Evolutionary conservation across 805 yeast genomes (phyloP).

Genomic region (Wickerhamiella spandovensis): DNA sequence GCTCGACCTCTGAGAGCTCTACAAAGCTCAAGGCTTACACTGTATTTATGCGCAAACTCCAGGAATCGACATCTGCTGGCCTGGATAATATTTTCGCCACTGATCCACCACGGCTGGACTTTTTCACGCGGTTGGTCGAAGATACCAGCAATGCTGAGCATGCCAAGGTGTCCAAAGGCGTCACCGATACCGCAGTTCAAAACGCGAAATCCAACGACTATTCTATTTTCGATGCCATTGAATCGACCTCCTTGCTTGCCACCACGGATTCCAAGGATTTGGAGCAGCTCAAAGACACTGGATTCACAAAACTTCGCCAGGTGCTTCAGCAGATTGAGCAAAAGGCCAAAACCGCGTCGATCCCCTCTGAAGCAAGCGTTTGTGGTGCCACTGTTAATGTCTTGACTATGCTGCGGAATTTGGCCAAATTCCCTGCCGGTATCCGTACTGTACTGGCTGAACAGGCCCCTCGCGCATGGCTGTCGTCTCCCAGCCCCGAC

Average conservation of each 20-base stretch:
- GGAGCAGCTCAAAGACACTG: slow-evolving; percentile 11
- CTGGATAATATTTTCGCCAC: slow-evolving; percentile 5
- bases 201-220: slow-evolving; percentile 28
- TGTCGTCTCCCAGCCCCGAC: slow-evolving; percentile 44
- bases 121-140: background rate
- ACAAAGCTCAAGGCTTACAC: slow-evolving; percentile 6
- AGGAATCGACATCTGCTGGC: slow-evolving; percentile 7
- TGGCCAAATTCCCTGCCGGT: slow-evolving; percentile 48
- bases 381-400: slow-evolving; percentile 61
- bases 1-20: background rate
- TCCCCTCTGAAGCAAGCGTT: slow-evolving; percentile 59
- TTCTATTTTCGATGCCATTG: slow-evolving; percentile 46
- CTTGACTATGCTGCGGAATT: slow-evolving; percentile 50
- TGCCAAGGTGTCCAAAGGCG: slow-evolving; percentile 14
- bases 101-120: slow-evolving; percentile 4
- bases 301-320: slow-evolving; percentile 29
- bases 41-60: slow-evolving; percentile 6
- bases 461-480: slow-evolving; percentile 53
- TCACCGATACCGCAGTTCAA: slow-evolving; percentile 26
- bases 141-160: slow-evolving; percentile 5
- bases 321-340: slow-evolving; percentile 43
- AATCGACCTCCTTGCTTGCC: slow-evolving; percentile 28
- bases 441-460: slow-evolving; percentile 36
- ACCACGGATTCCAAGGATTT: slow-evolving; percentile 15
- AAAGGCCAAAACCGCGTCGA: slow-evolving; percentile 31